Evolutionary conservation across 73 alveolate species (phyloP), one percentile per base, ranked within the genome.

Genomic region (Paramecium sexaurelia): DNA sequence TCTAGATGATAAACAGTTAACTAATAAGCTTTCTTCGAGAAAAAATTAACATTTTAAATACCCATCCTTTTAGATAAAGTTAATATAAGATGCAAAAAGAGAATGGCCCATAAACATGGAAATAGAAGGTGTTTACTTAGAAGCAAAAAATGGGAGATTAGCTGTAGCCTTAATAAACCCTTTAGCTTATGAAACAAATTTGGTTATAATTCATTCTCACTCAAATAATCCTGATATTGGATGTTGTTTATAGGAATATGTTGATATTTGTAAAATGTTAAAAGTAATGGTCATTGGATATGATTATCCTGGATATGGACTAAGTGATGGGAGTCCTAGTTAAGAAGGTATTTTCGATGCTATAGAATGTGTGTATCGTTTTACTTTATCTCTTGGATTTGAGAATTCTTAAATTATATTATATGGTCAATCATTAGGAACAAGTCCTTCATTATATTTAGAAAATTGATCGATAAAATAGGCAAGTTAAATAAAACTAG

Each of bases 231-330:
- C 95, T 24, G 96, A 93, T 45, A 35, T 93, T 5, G 96, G 96
- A 27, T 6, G 27, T 43, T 68, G 85, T 92, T 36, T 57, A 11
- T 57, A 82, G 4, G 55, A 41, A 29, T 92, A 92, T 15, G 8
- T 55, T n/a, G 91, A 92, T 37, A 26, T 93, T 33, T 82, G 94
- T 4, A 37, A 36, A 3, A 66, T 61, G 13, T 86, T 92, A 26
- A 71, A 87, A 22, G 55, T 55, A 69, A 33, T 40, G 41, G 91
- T 93, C 7, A 36, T 93, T 3, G 39, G 75, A 13, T 93, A 66
- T 45, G 96, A 93, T 45, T 93, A 93, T 84, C 84, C 95, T 15
- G 96, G 96, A n/a, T 93, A 82, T 93, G 96, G 96, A 35, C 47
- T 67, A 84, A 57, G 92, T 32, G 84, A 94, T 0, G 96, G 96